Conservation (phyloP, 1,284 basidiomycete species). For the Boletus mariae region DNA sequence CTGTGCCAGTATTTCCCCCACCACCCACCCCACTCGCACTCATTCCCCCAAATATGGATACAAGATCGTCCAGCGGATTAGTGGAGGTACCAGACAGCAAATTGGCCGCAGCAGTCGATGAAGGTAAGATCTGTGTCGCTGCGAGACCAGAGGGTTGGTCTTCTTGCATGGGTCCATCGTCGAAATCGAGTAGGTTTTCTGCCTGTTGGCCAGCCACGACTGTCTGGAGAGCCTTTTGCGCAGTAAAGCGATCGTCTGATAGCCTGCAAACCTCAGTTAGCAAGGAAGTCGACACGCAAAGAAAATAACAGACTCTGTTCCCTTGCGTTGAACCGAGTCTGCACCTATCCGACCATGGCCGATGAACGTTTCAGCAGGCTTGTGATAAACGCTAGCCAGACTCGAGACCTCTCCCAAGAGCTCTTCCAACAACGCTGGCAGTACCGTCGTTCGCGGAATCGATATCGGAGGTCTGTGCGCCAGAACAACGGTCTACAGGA, state of each 20-base stretch:
- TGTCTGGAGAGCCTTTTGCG: constrained; percentile 85
- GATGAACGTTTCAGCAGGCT: constrained; percentile 89
- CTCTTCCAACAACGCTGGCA: constrained; percentile 86
- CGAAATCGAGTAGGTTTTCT: constrained; percentile 94
- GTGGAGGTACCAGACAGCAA: constrained; percentile 67
- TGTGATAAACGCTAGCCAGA: constrained; percentile 93
- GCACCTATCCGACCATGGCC: constrained; percentile 83
- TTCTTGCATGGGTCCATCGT: constrained; percentile 62
- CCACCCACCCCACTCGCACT: constrained; percentile 13
- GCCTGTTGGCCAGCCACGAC: constrained; percentile 88
- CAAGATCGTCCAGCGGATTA: constrained; percentile 89
- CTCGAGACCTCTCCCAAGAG: constrained; percentile 84
- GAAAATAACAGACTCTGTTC: constrained; percentile 61
- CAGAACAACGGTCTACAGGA: constrained; percentile 78
- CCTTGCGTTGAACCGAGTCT: constrained; percentile 74
- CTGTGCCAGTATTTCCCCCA: constrained; percentile 6
- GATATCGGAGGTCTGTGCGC: constrained; percentile 91
- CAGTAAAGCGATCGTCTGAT: constrained; percentile 61
- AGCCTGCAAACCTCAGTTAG: constrained; percentile 31
- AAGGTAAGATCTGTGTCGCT: constrained; percentile 66
- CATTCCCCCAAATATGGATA: constrained; percentile 77
- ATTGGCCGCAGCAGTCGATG: constrained; percentile 68
- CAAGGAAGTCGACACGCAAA: constrained; percentile 2
- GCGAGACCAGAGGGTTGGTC: constrained; percentile 66
- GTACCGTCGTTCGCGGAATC: constrained; percentile 84